These are phyloP conservation scores for Skeletonema grethae DNA, from an alignment of 108 stramenopile genomes.

Conservation along the genomic window DNA sequence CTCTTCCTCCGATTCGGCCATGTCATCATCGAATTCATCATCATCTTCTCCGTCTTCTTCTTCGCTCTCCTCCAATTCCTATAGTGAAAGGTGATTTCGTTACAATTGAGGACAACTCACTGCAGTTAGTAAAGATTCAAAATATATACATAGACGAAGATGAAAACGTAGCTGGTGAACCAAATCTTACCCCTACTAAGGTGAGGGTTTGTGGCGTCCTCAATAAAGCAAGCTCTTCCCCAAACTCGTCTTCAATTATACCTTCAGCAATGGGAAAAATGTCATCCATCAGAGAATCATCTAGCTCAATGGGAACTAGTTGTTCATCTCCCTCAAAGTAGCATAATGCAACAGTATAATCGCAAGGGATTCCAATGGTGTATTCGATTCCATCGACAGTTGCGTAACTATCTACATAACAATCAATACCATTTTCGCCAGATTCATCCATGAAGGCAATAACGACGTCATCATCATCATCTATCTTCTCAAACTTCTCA, in stretches of 20 bases:
- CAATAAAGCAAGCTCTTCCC: constrained; percentile 80
- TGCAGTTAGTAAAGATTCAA: background rate
- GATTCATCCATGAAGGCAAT: constrained; percentile 76
- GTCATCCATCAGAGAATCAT: constrained; percentile 82
- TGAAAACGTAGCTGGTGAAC: background rate
- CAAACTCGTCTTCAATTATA: constrained; percentile 87
- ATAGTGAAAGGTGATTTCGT: constrained; percentile 1
- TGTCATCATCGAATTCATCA: constrained; percentile 53
- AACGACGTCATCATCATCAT: constrained; percentile 71
- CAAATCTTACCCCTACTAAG: constrained; percentile 66
- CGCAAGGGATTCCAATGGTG: constrained; percentile 86
- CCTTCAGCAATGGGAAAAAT: constrained; percentile 82
- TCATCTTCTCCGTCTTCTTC: constrained; percentile 63
- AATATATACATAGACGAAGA: background rate
- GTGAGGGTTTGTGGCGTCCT: constrained; percentile 88
- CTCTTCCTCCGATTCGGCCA: constrained; percentile 74
- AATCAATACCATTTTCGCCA: constrained; percentile 76
- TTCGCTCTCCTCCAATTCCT: constrained; percentile 52
- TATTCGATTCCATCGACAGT: constrained; percentile 64
- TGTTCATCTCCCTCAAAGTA: constrained; percentile 70
- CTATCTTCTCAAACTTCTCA: constrained; percentile 32
- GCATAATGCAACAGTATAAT: constrained; percentile 84
- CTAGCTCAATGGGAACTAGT: constrained; percentile 76
- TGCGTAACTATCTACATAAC: constrained; percentile 79
- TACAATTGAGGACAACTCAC: background rate